phyloP scores from a whole-genome alignment of 306 rosid genomes.

The Glycine latifolia region DNA sequence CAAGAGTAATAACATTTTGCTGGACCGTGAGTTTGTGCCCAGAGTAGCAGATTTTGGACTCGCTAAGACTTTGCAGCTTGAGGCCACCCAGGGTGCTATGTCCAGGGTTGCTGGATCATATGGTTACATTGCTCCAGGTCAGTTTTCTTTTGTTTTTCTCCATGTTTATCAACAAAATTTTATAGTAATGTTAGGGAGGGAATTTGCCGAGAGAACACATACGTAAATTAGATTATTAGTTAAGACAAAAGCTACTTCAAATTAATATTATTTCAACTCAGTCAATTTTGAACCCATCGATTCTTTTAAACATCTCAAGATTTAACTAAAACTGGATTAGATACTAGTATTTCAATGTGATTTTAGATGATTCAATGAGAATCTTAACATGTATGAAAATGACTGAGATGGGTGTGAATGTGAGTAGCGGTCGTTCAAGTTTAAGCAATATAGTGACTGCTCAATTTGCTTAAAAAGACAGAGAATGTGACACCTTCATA shows the following conservation, averaged over 20 bases:
- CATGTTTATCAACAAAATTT: neutral
- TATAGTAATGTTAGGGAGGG: neutral
- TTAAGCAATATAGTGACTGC: too few relatives aligned
- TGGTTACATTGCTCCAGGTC: slow-evolving; percentile 92
- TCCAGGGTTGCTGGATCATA: slow-evolving; percentile 80
- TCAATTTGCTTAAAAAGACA: neutral
- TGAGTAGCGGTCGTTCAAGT: neutral
- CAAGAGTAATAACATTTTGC: slow-evolving; percentile 87
- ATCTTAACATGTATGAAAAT: neutral
- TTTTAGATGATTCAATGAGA: neutral
- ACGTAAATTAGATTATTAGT: neutral
- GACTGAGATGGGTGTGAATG: neutral
- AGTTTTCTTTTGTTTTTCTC: neutral
- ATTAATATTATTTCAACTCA: too few relatives aligned
- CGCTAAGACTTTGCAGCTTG: slow-evolving; percentile 66
- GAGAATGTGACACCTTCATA: neutral
- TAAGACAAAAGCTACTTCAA: neutral
- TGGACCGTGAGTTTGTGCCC: slow-evolving; percentile 69
- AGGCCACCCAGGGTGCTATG: slow-evolving; percentile 48
- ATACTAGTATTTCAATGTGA: neutral
- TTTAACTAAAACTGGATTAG: neutral
- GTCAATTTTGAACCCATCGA: too few relatives aligned
- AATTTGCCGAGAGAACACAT: neutral
- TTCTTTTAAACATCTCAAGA: too few relatives aligned
- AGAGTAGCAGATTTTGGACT: slow-evolving; percentile 84